Evolutionary conservation across 331 rosid genomes (phyloP).

Genomic region (Pyrus hybrid): DNA sequence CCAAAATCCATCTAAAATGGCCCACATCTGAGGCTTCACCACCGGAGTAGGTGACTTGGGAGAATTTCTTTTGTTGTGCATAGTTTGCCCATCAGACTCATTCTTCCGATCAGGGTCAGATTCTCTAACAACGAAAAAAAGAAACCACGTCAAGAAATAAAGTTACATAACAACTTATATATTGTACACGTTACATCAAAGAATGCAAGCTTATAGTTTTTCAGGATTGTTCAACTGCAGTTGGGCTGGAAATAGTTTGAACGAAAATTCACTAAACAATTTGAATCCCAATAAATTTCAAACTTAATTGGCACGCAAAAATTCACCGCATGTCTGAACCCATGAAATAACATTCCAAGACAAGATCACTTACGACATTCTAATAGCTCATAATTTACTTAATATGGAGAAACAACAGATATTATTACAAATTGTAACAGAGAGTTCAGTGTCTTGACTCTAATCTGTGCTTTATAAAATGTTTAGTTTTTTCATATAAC

Average conservation of each 20-base stretch:
- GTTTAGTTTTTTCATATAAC: neutral
- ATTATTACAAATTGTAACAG: neutral
- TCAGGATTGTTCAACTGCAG: neutral
- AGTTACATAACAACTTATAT: neutral
- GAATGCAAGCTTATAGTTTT: neutral
- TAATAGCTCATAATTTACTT: neutral
- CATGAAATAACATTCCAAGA: neutral
- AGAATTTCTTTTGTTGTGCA: conserved; percentile 31
- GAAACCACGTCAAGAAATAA: conserved; percentile 1
- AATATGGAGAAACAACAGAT: neutral
- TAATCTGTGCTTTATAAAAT: neutral
- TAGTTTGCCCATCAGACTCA: conserved; percentile 27
- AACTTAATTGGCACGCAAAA: neutral
- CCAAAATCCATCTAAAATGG: conserved; percentile 76
- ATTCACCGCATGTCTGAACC: neutral
- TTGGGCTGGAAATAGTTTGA: neutral
- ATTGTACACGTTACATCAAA: neutral
- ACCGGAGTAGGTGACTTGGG: conserved; percentile 37
- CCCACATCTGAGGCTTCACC: conserved; percentile 57
- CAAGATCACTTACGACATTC: neutral
- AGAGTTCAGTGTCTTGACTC: neutral
- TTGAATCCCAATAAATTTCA: neutral
- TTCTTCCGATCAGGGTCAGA: conserved; percentile 36
- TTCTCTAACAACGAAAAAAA: conserved; percentile 39
- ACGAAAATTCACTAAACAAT: no score